Base-by-base conservation (phyloP, 805 yeast species). In the Hemisphaericaspora nanyangensis region DNA sequence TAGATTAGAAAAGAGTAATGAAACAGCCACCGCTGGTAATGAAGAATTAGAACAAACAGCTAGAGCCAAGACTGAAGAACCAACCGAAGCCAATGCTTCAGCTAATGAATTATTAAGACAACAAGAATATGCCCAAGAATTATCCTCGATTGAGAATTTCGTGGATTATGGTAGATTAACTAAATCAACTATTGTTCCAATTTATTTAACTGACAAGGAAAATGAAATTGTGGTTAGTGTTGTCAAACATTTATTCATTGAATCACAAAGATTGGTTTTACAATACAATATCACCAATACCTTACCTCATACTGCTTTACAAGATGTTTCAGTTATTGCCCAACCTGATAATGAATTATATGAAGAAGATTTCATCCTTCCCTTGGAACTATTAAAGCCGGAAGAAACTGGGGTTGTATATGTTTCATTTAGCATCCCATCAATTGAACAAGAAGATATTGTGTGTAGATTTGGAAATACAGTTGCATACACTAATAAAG, bases 211-310 rank as follows among this genome's bases (percentile, higher is more conserved):
- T 17, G 99, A 93, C 60, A 73, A 77, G 43, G 98, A 90, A 60
- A 88, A 95, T 45, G 99, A 93, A 65, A 88, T 89, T 60, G 90
- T 88, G 31, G 95, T 93, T 43, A 75, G 74, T 37, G 90, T 84
- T 26, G 71, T 86, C 40, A 90, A 87, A 62, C 98, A 90, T 59
- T 65, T 90, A 40, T 93, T 85, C 63, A 51, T 65, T 33, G 79
- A 78, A 45, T 68, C 77, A 12, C 81, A 85, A 52, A 68, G 83
- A 54, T 78, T 91, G 45, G 79, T 82, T 24, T 63, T 89, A 47
- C 96, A 91, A 68, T 91, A 77, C 63, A 80, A 84, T 48, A 77
- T 93, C 47, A 76, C 82, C 42, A 93, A 93, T 68, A 93, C 98
- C 3, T 74, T 89, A 56, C 75, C 79, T 17, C 93, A 84, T 51